phyloP scores from a whole-genome alignment of 2,329 filamentous ascomycete genomes.

The Fulvia fulva region DNA sequence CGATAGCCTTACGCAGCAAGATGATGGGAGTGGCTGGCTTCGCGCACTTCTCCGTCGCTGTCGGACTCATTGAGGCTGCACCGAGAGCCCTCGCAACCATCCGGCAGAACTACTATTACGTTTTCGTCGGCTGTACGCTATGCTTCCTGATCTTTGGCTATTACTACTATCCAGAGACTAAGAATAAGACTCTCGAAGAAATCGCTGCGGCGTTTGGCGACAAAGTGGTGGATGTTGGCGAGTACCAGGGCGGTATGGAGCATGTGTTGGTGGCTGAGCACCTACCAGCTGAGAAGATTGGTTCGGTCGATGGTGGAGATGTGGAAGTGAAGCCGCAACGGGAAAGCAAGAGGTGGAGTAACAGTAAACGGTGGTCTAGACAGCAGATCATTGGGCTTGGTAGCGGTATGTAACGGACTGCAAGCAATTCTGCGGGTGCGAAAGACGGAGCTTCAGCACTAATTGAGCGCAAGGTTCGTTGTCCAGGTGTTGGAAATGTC shows the following conservation, averaged over 20 bases:
- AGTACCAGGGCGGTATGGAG: too few relatives aligned
- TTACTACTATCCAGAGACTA: conserved; percentile 49
- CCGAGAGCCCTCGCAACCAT: conserved; percentile 56
- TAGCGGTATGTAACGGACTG: too few relatives aligned
- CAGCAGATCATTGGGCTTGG: too few relatives aligned
- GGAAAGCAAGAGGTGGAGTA: neutral
- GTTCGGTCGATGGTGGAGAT: too few relatives aligned
- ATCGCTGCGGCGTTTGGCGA: conserved; percentile 33
- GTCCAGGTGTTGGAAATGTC: too few relatives aligned
- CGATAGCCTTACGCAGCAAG: conserved; percentile 51
- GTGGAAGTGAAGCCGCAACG: conserved; percentile 12
- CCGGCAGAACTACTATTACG: conserved; percentile 58
- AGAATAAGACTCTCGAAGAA: conserved; percentile 31
- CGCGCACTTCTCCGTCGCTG: conserved; percentile 43
- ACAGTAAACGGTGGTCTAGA: too few relatives aligned
- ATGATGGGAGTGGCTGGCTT: conserved; percentile 54
- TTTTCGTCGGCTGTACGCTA: conserved; percentile 52
- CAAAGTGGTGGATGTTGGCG: conserved; percentile 20
- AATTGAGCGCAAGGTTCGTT: too few relatives aligned
- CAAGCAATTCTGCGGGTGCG: too few relatives aligned
- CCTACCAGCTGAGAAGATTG: conserved; percentile 12
- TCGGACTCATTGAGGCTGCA: conserved; percentile 36
- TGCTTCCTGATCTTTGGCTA: conserved; percentile 53
- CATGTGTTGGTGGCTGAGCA: conserved; percentile 21
- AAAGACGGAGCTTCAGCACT: too few relatives aligned